These are phyloP conservation scores for Boletus barrowsii DNA, from an alignment of 768 basidiomycete genomes.

Conservation along the genomic window DNA sequence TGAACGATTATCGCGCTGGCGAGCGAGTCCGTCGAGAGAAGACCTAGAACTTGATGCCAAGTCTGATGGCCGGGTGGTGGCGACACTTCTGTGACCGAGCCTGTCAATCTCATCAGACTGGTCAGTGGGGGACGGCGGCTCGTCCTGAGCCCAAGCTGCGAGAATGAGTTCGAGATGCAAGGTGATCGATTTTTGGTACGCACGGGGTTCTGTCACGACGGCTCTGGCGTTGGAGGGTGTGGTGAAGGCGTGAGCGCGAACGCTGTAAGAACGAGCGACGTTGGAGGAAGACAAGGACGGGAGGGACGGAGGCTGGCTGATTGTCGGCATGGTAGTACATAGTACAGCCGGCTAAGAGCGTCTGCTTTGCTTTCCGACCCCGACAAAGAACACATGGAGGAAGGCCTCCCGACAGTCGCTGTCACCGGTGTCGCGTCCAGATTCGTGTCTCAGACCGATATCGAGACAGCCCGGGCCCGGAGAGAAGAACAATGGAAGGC, in stretches of 20 bases:
- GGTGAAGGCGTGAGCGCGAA: constrained; percentile 22
- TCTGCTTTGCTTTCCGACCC: constrained; percentile 20
- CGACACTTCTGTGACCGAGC: constrained; percentile 29
- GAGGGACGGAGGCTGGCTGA: constrained; percentile 17
- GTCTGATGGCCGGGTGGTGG: constrained; percentile 49
- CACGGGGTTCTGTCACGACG: constrained; percentile 71
- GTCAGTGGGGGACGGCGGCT: constrained; percentile 70
- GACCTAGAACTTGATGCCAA: constrained; percentile 49
- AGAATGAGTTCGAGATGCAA: constrained; percentile 3
- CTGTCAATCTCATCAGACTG: constrained; percentile 36
- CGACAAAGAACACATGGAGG: constrained; percentile 47
- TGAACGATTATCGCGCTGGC: constrained; percentile 36
- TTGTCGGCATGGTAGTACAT: constrained; percentile 19
- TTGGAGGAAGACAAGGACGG: constrained; percentile 26
- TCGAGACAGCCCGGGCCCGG: constrained; percentile 67
- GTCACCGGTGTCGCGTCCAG: constrained; percentile 75
- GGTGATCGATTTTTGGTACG: constrained; percentile 16
- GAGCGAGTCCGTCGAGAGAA: constrained; percentile 32
- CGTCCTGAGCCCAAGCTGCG: constrained; percentile 80
- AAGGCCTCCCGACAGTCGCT: constrained; percentile 69
- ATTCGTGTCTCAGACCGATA: constrained; percentile 76
- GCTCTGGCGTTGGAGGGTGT: constrained; percentile 45
- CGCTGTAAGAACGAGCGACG: constrained; percentile 28
- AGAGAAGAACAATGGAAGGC: constrained; percentile 88
- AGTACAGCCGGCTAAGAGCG: background rate